Percentiles rank a stretch among this genome's conserved stretches.
Evolutionary conservation across 108 stramenopile genomes (phyloP).

Genomic region (Nitzschia putrida): DNA sequence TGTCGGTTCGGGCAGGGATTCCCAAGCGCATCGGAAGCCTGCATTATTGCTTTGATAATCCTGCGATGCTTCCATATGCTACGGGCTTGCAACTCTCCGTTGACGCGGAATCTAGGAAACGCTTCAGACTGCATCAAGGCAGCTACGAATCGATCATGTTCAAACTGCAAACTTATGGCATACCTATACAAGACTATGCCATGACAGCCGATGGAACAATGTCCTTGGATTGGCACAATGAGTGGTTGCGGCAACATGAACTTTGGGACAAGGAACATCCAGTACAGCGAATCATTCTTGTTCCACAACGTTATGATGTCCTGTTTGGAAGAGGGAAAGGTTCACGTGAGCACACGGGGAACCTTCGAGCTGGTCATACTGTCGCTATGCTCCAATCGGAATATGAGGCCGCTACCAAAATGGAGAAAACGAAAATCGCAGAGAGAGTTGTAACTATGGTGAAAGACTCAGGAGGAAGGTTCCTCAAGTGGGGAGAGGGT

Average conservation of each 20-base stretch:
- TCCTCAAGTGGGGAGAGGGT: conserved; percentile 11
- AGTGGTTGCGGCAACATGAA: neutral
- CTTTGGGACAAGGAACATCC: neutral
- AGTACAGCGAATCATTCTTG: neutral
- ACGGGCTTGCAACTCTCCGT: neutral
- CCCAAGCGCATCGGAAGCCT: conserved; percentile 18
- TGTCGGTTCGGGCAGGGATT: neutral
- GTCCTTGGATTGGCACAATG: neutral
- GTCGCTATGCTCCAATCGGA: neutral
- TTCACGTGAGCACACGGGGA: neutral
- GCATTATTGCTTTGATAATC: conserved; percentile 6
- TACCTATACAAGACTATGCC: neutral
- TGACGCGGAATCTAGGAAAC: neutral
- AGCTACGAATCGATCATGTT: conserved; percentile 7
- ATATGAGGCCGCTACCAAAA: conserved; percentile 3
- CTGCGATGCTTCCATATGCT: neutral
- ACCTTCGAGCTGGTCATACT: conserved; percentile 1
- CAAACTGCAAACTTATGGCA: conserved; percentile 32
- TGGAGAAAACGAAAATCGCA: conserved; percentile 29
- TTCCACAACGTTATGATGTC: neutral
- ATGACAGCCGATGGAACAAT: neutral
- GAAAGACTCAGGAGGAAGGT: conserved; percentile 21
- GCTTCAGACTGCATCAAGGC: conserved; percentile 13
- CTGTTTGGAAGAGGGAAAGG: neutral
- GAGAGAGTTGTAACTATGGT: conserved; percentile 12